Evolutionary conservation across 1,139 yeast genomes (phyloP).

Genomic region (Zhuliangozyma parablackwelliae): DNA sequence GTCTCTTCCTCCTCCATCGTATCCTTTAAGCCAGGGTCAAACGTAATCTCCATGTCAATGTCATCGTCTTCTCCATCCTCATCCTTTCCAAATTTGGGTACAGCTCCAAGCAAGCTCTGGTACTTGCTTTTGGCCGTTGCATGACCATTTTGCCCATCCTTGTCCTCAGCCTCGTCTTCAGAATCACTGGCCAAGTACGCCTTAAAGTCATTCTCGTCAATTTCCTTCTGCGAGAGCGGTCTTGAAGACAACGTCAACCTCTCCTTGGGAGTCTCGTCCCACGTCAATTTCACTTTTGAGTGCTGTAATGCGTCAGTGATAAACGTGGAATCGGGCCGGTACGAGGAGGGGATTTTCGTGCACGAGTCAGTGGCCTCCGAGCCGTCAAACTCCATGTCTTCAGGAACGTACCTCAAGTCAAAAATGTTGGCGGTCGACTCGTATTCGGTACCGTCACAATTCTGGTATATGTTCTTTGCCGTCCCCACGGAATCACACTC

Average conservation of each 20-base stretch:
- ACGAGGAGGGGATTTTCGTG: slow-evolving; percentile 64
- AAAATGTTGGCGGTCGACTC: slow-evolving; percentile 95
- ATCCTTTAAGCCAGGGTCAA: slow-evolving; percentile 81
- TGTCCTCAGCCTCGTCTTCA: slow-evolving; percentile 49
- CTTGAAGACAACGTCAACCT: slow-evolving; percentile 73
- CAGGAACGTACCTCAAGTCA: slow-evolving; percentile 90
- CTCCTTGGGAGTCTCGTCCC: slow-evolving; percentile 98
- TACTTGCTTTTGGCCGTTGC: slow-evolving; percentile 53
- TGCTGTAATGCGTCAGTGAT: slow-evolving; percentile 93
- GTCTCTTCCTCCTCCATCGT: slow-evolving; percentile 21
- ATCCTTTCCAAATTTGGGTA: slow-evolving; percentile 26
- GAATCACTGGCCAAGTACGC: slow-evolving; percentile 92
- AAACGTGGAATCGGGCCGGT: slow-evolving; percentile 73
- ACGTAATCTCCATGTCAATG: slow-evolving; percentile 92
- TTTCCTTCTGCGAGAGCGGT: slow-evolving; percentile 83
- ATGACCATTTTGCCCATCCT: not conserved
- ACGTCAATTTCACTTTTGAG: slow-evolving; percentile 86
- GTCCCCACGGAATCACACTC: slow-evolving; percentile 72
- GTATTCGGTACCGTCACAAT: slow-evolving; percentile 91
- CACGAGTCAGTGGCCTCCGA: slow-evolving; percentile 70
- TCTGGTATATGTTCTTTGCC: slow-evolving; percentile 71
- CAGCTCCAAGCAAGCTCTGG: slow-evolving; percentile 53
- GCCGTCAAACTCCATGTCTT: slow-evolving; percentile 80
- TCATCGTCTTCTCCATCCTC: slow-evolving; percentile 41
- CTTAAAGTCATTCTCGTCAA: slow-evolving; percentile 94